Evolutionary conservation across 352 stramenopile species (phyloP).

Genomic region (Thraustochytrium sp.): DNA sequence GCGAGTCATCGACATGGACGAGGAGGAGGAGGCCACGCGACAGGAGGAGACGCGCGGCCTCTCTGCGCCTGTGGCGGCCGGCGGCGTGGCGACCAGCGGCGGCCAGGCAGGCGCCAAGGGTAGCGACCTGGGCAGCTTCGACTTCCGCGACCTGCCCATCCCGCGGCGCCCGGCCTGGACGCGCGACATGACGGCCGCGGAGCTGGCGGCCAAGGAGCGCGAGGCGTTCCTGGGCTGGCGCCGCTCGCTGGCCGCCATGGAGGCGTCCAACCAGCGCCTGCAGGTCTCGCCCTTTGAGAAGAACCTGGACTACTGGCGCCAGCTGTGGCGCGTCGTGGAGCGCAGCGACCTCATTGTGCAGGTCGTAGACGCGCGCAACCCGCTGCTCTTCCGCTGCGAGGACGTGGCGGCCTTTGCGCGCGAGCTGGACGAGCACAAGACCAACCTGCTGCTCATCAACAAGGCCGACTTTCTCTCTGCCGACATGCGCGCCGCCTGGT

Average conservation of each 20-base stretch:
- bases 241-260: conserved; percentile 76
- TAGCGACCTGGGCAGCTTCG: conserved; percentile 45
- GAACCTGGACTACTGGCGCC: conserved; percentile 99
- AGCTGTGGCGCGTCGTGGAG: conserved; percentile 98
- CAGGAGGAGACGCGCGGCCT: not conserved
- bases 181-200: conserved; percentile 81
- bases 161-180: conserved; percentile 91
- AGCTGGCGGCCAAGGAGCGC: conserved; percentile 91
- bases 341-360: conserved; percentile 94
- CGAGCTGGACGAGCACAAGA: conserved; percentile 77
- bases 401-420: conserved; percentile 90
- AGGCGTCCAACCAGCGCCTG: conserved; percentile 45
- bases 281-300: conserved; percentile 99
- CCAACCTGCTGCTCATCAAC: conserved; percentile 94
- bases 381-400: conserved; percentile 93
- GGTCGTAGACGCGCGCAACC: conserved; percentile 97
- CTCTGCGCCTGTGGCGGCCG: too few species aligned
- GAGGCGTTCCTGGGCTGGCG: conserved; percentile 96
- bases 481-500: conserved; percentile 82
- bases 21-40: not conserved
- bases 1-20: conserved; percentile 1
- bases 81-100: too few species aligned
- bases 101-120: not conserved
- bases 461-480: conserved; percentile 97
- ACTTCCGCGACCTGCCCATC: conserved; percentile 90